Conservation (phyloP, 139 green algal genomes). For the Micractinium sp. region DNA sequence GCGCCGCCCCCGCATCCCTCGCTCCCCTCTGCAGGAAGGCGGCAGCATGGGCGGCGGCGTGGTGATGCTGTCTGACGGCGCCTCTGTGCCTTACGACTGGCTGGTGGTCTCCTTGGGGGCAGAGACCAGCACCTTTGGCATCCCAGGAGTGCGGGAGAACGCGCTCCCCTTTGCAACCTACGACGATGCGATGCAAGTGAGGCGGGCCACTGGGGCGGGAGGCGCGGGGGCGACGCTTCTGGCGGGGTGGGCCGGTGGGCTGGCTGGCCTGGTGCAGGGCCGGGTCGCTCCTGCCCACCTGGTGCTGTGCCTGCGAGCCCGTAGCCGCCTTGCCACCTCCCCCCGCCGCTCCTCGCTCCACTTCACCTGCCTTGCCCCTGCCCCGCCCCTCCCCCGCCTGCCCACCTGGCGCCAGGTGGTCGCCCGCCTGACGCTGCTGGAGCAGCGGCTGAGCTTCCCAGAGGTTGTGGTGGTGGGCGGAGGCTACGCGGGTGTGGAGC, state of each 20-base stretch:
- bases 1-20: not conserved
- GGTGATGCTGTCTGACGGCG: conserved; percentile 66
- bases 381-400: not conserved
- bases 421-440: conserved; percentile 7
- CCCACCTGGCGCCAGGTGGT: not conserved
- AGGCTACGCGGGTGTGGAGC: conserved; percentile 92
- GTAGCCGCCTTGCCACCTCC: no score
- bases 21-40: conserved; percentile 13
- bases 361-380: no score
- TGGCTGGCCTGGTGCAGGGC: not conserved
- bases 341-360: no score
- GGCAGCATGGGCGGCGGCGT: conserved; percentile 52
- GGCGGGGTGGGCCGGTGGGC: not conserved
- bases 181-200: conserved; percentile 71
- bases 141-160: conserved; percentile 84
- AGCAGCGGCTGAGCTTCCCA: not conserved
- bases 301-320: not conserved
- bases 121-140: conserved; percentile 63
- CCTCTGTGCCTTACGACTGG: conserved; percentile 84
- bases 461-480: conserved; percentile 82
- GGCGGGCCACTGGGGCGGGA: not conserved
- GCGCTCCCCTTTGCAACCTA: conserved; percentile 84
- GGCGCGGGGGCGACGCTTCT: not conserved
- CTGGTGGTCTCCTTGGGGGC: conserved; percentile 89
- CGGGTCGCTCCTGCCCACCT: not conserved